Evolutionary conservation across 2,329 filamentous ascomycete species (phyloP), one percentile per base, ranked within the genome.

Genomic region (Volutella citrinella): DNA sequence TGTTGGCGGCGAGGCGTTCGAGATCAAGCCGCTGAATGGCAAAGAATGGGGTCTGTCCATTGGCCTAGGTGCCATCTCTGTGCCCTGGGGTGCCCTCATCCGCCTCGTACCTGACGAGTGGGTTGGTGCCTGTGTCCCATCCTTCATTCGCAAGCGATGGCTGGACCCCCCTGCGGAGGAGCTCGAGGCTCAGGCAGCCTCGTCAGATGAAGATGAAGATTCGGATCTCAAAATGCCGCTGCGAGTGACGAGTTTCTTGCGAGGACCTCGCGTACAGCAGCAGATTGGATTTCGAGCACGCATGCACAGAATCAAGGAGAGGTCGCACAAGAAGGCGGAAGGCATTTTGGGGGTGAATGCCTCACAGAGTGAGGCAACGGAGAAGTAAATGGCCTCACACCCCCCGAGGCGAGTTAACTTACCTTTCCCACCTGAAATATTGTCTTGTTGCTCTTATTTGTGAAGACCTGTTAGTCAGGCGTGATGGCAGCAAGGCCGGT

Each of bases 31-130:
- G 5, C 62, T 95, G 28, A 79, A 78, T 36, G 80, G 78, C 27
- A 68, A 74, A 27, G 85, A 94, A 55, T 95, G 87, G 88, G 87
- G 73, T n/a, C 76, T 89, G 39, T 93, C 87, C 4, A 75, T 95
- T 38, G 71, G 87, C 18, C 73, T 90, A 29, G 87, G 87, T 19
- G 68, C 82, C 36, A 71, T 89, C 9, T 91, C 87, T 13, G 66
- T 95, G 10, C 85, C 87, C 0, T 10, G 86, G 85, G 16, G 84
- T 86, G 48, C 64, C 87, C 57, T 82, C 12, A 81, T 95, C 35
- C 81, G 88, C 34, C 66, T 82, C 16, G 73, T 90, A 32, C 88
- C 88, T 0, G 87, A 95, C 51, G 69, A 71, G 18, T 65, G 60
- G 61, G 44, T 59, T 32, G 48, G 31, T 8, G 32, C 34, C 12